A percentile compares a stretch with the other conserved stretches of the same genome.
These are phyloP conservation scores for Bondarzewia mesenterica DNA, from an alignment of 1,284 basidiomycete species.

Conservation along the genomic window DNA sequence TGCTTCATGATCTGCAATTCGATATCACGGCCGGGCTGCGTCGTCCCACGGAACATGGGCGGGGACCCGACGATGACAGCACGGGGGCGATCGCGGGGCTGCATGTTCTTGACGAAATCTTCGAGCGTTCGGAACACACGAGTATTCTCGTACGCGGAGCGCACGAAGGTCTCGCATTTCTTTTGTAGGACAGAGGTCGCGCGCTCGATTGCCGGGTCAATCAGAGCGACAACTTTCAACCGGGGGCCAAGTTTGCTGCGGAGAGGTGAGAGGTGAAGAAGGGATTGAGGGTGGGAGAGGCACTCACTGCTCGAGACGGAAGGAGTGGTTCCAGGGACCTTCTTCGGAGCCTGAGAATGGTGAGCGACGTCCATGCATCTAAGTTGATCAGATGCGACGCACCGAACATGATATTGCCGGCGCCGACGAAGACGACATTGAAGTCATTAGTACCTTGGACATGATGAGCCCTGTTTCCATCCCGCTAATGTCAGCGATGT, in stretches of 20 bases:
- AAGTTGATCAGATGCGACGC: conserved; percentile 14
- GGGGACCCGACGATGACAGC: conserved; percentile 91
- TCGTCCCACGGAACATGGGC: conserved; percentile 86
- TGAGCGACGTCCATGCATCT: not conserved
- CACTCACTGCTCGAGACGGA: conserved; percentile 84
- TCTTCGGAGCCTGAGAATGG: conserved; percentile 60
- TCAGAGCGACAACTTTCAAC: conserved; percentile 91
- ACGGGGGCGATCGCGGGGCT: conserved; percentile 48
- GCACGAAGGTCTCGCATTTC: conserved; percentile 93
- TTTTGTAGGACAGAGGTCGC: conserved; percentile 77
- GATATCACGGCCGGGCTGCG: conserved; percentile 75
- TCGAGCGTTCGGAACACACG: conserved; percentile 84
- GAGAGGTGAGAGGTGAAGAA: conserved; percentile 10
- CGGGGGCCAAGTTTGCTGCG: conserved; percentile 90
- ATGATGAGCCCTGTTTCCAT: conserved; percentile 37
- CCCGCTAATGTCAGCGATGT: not conserved
- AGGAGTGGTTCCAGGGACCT: conserved; percentile 91
- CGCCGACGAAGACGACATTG: conserved; percentile 88
- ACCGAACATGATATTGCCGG: conserved; percentile 95
- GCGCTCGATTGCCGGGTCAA: conserved; percentile 85
- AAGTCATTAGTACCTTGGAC: conserved; percentile 61
- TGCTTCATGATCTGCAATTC: conserved; percentile 85
- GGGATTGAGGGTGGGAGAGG: conserved; percentile 3
- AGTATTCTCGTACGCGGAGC: conserved; percentile 89
- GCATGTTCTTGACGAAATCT: conserved; percentile 74